Conservation (phyloP, 1,284 basidiomycete genomes). For the Ustilago tritici region DNA sequence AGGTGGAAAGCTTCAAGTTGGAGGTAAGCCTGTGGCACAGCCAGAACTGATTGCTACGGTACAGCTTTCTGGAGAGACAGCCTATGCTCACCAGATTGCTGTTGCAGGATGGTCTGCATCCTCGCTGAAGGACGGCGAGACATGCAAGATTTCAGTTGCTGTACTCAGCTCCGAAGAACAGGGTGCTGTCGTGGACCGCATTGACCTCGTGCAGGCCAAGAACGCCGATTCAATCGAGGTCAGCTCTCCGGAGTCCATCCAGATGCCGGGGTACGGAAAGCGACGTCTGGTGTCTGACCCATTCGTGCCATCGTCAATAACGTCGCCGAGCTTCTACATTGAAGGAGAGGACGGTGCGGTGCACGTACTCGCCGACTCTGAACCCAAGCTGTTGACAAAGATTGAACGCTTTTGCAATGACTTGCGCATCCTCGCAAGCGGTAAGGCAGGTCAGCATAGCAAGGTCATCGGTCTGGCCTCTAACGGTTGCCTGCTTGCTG, state of each 20-base stretch:
- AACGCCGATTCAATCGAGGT: constrained; percentile 8
- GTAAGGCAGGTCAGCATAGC: constrained; percentile 10
- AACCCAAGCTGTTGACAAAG: constrained; percentile 23
- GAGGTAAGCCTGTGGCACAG: constrained; percentile 37
- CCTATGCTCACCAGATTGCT: constrained; percentile 37
- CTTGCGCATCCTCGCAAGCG: constrained; percentile 27
- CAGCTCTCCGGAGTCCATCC: background rate
- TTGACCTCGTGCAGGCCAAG: constrained; percentile 20
- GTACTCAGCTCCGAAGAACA: constrained; percentile 27
- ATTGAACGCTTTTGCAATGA: constrained; percentile 47
- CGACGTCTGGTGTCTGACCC: constrained; percentile 33
- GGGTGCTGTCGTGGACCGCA: constrained; percentile 10
- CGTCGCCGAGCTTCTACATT: constrained; percentile 35
- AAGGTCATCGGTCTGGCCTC: constrained; percentile 76
- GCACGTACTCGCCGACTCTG: background rate
- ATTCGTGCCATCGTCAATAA: constrained; percentile 23
- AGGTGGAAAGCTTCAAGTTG: constrained; percentile 34
- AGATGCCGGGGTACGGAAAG: constrained; percentile 16
- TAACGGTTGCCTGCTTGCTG: constrained; percentile 77
- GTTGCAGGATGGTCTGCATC: constrained; percentile 36
- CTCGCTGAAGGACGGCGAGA: constrained; percentile 9
- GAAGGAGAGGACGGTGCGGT: constrained; percentile 42
- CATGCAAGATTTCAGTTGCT: constrained; percentile 37
- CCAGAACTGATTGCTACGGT: constrained; percentile 32
- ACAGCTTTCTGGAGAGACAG: constrained; percentile 4